phyloP scores from a whole-genome alignment of 129 eudicot species.

The Lonicera japonica region DNA sequence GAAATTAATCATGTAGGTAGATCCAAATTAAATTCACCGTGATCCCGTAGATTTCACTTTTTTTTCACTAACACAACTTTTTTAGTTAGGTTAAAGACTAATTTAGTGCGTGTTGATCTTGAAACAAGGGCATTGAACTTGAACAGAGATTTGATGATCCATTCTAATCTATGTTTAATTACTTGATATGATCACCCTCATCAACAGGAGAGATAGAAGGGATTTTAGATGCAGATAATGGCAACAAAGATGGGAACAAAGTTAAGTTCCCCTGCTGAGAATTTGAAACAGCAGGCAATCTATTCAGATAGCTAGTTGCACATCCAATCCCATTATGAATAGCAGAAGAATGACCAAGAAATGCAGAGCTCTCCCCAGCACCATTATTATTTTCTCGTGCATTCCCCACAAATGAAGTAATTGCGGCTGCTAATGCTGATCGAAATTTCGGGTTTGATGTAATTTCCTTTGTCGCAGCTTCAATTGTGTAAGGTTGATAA shows the following conservation, averaged over 20 bases:
- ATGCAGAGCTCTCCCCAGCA: neutral
- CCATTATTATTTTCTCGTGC: conserved; percentile 1
- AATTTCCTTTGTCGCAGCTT: conserved; percentile 57
- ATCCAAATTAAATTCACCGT: no score
- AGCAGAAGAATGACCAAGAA: conserved; percentile 2
- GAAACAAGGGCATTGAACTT: no score
- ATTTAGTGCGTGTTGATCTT: no score
- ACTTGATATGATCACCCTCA: no score
- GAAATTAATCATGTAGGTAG: no score
- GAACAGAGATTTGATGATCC: no score
- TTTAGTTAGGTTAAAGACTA: no score
- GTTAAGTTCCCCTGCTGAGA: conserved; percentile 14
- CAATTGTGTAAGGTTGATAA: conserved; percentile 26
- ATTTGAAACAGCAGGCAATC: conserved; percentile 3
- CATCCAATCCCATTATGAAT: conserved; percentile 4
- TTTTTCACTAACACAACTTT: no score
- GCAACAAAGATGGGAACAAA: conserved; percentile 10
- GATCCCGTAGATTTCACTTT: no score
- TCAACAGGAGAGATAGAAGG: no score
- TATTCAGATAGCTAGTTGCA: conserved; percentile 17
- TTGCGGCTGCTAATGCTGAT: conserved; percentile 64
- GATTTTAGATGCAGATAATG: neutral
- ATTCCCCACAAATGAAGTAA: conserved; percentile 52
- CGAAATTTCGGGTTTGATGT: conserved; percentile 58
- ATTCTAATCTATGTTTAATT: no score